A percentile compares a stretch with the other conserved stretches of the same genome.
Conservation (phyloP, 257 asterid genomes). For the Leonotis leonurus region DNA sequence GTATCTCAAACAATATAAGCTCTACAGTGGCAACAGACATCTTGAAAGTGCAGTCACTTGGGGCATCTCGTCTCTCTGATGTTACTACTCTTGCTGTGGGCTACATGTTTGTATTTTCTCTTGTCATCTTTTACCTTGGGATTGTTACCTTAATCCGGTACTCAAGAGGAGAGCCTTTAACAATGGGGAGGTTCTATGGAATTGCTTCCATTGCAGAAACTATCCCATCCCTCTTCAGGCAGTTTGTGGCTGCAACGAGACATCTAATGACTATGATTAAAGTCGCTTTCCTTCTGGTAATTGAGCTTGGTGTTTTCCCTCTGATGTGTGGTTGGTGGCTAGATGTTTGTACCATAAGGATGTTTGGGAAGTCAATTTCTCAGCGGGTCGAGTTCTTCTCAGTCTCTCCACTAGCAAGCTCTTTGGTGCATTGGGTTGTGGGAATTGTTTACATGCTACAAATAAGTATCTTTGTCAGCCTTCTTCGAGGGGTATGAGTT, state of each 20-base stretch:
- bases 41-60: slow-evolving; percentile 51
- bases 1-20: slow-evolving; percentile 45
- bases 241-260: slow-evolving; percentile 89
- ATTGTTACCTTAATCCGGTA: slow-evolving; percentile 72
- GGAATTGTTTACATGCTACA: slow-evolving; percentile 98
- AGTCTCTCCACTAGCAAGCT: slow-evolving; percentile 90
- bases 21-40: slow-evolving; percentile 52
- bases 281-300: slow-evolving; percentile 95
- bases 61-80: slow-evolving; percentile 82
- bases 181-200: slow-evolving; percentile 93
- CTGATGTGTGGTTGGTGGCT: slow-evolving; percentile 99
- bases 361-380: slow-evolving; percentile 89
- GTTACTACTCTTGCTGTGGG: slow-evolving; percentile 98
- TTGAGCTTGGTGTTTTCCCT: slow-evolving; percentile 98
- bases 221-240: slow-evolving; percentile 86
- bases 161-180: slow-evolving; percentile 89
- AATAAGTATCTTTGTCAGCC: slow-evolving; percentile 98
- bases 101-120: slow-evolving; percentile 70
- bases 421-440: slow-evolving; percentile 96
- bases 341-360: slow-evolving; percentile 89
- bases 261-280: slow-evolving; percentile 98
- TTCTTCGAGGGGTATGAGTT: slow-evolving; percentile 86
- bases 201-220: slow-evolving; percentile 91
- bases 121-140: slow-evolving; percentile 76
- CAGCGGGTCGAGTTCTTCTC: slow-evolving; percentile 97